A percentile compares a stretch with the other conserved stretches of the same genome.
These are phyloP conservation scores for Xylaria scruposa DNA, from an alignment of 495 filamentous ascomycete genomes.

Conservation along the genomic window DNA sequence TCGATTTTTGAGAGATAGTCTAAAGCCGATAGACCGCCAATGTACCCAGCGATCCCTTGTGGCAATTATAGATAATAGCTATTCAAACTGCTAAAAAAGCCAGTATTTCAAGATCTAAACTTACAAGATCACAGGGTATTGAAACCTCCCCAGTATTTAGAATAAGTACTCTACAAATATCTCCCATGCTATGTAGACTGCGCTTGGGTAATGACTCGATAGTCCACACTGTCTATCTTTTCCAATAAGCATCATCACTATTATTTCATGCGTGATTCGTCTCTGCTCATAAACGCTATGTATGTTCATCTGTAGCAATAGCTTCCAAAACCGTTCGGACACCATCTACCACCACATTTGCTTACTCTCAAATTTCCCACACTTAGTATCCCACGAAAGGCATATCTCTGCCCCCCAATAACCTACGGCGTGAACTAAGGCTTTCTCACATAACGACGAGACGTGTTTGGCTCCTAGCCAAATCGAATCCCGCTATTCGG, in stretches of 20 bases:
- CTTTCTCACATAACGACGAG: slow-evolving; percentile 2
- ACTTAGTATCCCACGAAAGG: not conserved
- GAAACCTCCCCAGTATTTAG: not conserved
- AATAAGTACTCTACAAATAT: not conserved
- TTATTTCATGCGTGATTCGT: slow-evolving; percentile 5
- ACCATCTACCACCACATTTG: not conserved
- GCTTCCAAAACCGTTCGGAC: slow-evolving; percentile 2
- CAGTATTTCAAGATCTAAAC: not conserved
- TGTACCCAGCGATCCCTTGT: not conserved
- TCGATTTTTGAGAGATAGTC: not conserved
- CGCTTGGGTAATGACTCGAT: not conserved
- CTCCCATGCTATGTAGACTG: not conserved
- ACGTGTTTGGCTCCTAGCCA: slow-evolving; percentile 46
- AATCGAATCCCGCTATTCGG: slow-evolving; percentile 68
- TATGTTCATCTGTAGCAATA: not conserved
- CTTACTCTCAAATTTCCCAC: not conserved
- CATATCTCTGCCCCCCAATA: not conserved
- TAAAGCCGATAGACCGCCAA: not conserved
- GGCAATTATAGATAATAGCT: not conserved
- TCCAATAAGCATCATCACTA: not conserved
- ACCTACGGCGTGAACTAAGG: not conserved
- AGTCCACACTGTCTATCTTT: not conserved
- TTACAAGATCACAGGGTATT: not conserved
- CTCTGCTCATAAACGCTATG: not conserved
- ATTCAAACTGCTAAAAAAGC: not conserved